These are phyloP conservation scores for Ramichloridium luteum DNA, from an alignment of 2,329 filamentous ascomycete genomes.

Conservation along the genomic window DNA sequence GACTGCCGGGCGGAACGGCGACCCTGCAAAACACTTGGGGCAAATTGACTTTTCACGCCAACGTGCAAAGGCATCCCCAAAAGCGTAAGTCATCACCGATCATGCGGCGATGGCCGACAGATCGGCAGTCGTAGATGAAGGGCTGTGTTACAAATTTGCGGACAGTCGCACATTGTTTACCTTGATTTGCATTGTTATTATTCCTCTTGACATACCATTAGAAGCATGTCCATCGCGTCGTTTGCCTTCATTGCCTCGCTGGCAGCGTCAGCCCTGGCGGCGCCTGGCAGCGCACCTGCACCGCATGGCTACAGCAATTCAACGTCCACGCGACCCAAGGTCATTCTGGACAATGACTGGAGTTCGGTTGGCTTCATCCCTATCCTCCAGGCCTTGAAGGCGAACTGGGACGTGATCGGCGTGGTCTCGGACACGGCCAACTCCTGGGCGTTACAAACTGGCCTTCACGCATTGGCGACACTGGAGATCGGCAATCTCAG, in stretches of 20 bases:
- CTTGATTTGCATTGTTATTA: no score
- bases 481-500: conserved; percentile 35
- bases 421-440: conserved; percentile 32
- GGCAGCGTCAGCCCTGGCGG: background rate
- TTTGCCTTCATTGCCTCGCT: background rate
- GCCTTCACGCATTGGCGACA: conserved; percentile 35
- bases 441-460: conserved; percentile 35
- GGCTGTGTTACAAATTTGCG: no score
- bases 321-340: conserved; percentile 15
- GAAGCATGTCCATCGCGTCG: background rate
- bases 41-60: no score
- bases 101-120: no score
- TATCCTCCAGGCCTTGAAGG: conserved; percentile 34
- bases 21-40: no score
- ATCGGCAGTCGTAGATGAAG: no score
- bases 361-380: conserved; percentile 31
- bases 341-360: conserved; percentile 39
- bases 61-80: no score
- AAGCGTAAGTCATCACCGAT: no score
- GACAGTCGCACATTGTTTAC: no score
- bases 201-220: background rate
- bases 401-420: conserved; percentile 34
- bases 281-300: background rate
- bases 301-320: background rate
- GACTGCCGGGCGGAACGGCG: no score